Percentiles rank a stretch among this genome's conserved stretches.
Conservation (phyloP, 106 monocot species). For the Iris macrosiphon region DNA sequence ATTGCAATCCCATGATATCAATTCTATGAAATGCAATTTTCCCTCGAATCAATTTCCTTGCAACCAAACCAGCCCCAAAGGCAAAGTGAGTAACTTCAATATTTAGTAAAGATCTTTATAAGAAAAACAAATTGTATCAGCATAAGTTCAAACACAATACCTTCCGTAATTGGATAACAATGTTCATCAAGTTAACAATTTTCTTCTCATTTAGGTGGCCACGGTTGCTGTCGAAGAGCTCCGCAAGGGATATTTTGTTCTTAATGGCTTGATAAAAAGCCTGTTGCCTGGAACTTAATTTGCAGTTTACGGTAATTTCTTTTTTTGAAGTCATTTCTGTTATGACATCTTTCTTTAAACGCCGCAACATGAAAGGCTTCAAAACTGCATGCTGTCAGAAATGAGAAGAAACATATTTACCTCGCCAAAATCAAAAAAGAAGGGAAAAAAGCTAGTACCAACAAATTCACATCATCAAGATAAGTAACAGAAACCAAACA, state of each 20-base stretch:
- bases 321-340: conserved; percentile 93
- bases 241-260: conserved; percentile 92
- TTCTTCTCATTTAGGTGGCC: conserved; percentile 88
- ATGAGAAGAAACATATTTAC: no score
- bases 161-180: conserved; percentile 95
- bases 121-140: no score
- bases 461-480: no score
- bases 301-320: conserved; percentile 88
- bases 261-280: conserved; percentile 99
- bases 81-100: no score
- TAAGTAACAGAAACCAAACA: no score
- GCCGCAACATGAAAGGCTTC: conserved; percentile 84
- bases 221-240: conserved; percentile 76
- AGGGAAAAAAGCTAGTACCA: no score
- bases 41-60: no score
- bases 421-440: no score
- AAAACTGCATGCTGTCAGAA: conserved; percentile 62
- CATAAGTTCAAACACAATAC: conserved; percentile 21
- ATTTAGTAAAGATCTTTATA: no score
- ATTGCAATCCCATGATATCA: no score
- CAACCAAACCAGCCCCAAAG: no score
- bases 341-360: conserved; percentile 87
- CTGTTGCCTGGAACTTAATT: conserved; percentile 95
- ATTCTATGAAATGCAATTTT: no score
- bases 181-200: conserved; percentile 94